Conservation (phyloP, 306 rosid genomes). For the Quercus agrifolia region DNA sequence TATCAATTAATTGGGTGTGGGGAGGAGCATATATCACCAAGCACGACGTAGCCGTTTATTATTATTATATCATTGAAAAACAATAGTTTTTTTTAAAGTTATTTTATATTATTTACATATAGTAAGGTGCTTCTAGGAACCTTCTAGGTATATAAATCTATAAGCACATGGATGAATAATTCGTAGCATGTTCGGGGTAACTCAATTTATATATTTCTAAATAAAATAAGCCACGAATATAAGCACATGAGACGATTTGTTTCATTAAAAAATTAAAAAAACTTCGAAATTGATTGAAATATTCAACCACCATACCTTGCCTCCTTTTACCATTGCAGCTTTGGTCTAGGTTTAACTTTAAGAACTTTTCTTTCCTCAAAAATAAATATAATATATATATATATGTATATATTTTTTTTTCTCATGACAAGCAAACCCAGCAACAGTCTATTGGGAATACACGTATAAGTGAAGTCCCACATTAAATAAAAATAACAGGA, state of each 20-base stretch:
- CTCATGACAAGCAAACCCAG: too few relatives aligned
- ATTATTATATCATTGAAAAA: not conserved
- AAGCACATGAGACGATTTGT: conserved; percentile 25
- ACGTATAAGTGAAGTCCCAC: too few relatives aligned
- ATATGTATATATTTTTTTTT: too few relatives aligned
- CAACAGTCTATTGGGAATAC: too few relatives aligned
- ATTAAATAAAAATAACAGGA: too few relatives aligned
- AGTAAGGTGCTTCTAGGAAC: conserved; percentile 23
- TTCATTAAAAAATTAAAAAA: not conserved
- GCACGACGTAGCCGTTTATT: conserved; percentile 31
- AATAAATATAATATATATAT: too few relatives aligned
- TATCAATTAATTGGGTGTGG: conserved; percentile 28
- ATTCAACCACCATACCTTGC: not conserved
- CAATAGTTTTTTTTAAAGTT: not conserved
- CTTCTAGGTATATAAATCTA: conserved; percentile 30
- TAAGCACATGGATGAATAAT: conserved; percentile 44
- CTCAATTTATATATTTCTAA: conserved; percentile 17
- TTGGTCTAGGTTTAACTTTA: too few relatives aligned
- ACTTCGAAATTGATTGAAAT: not conserved
- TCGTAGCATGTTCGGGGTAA: not conserved
- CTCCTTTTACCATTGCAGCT: not conserved
- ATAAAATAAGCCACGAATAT: conserved; percentile 28
- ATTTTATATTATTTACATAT: not conserved
- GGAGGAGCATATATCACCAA: conserved; percentile 34
- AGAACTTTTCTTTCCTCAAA: too few relatives aligned